Conservation (phyloP, 306 rosid genomes). For the Canavalia ensiformis region DNA sequence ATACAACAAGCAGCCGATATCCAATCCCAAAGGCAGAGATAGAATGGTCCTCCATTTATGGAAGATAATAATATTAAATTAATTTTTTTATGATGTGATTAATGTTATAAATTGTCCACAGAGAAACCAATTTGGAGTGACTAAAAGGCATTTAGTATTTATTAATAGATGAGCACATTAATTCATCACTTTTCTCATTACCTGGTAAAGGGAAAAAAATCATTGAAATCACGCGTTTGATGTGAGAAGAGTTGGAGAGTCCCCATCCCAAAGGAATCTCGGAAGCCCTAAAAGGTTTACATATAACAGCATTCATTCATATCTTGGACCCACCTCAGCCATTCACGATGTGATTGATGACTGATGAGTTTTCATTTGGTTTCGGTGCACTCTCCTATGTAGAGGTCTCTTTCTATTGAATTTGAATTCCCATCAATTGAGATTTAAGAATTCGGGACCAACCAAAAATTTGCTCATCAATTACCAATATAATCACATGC, state of each 20-base stretch:
- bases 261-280: constrained; percentile 35
- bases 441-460: neutral
- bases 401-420: neutral
- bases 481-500: neutral
- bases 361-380: neutral
- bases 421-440: neutral
- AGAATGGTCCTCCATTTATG: neutral
- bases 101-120: neutral
- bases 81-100: neutral
- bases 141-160: neutral
- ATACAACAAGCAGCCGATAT: neutral
- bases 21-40: neutral
- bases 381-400: neutral
- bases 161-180: neutral
- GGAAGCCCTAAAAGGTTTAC: neutral
- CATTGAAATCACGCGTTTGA: constrained; percentile 37
- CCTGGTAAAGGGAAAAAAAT: neutral
- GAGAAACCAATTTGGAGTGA: neutral
- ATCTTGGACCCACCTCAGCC: neutral
- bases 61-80: neutral
- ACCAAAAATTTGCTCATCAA: neutral
- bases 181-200: neutral
- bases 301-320: neutral
- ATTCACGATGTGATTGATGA: constrained; percentile 10
- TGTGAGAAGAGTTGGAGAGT: neutral